phyloP scores from a whole-genome alignment of 306 rosid species.

The Acmispon strigosus region DNA sequence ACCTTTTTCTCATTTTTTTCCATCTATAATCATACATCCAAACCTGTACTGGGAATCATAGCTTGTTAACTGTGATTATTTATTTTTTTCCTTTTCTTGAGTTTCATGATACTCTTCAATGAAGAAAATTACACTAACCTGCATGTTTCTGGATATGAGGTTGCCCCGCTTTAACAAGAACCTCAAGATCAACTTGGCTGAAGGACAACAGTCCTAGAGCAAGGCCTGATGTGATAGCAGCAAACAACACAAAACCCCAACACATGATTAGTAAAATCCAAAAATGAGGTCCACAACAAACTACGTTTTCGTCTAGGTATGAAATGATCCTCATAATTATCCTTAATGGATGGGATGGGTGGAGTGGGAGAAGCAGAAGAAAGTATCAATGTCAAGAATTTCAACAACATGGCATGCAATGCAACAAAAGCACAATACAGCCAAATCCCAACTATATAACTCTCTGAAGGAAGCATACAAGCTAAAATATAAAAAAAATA shows the following conservation, averaged over 20 bases:
- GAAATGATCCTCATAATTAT: neutral
- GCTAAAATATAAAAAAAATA: neutral
- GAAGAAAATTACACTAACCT: no score
- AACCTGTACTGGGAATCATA: no score
- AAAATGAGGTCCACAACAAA: constrained; percentile 42
- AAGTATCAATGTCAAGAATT: constrained; percentile 17
- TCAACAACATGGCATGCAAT: neutral
- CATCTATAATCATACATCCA: no score
- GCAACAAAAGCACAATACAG: neutral
- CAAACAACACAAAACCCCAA: constrained; percentile 40
- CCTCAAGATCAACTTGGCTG: constrained; percentile 69
- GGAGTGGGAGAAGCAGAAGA: neutral
- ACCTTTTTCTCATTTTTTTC: no score
- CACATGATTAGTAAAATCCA: constrained; percentile 36
- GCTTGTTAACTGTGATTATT: no score
- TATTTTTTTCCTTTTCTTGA: no score
- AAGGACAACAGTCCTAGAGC: constrained; percentile 68
- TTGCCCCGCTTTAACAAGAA: constrained; percentile 53
- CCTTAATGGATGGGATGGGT: no score
- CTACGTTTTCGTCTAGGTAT: neutral
- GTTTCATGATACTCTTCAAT: no score
- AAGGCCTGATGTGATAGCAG: constrained; percentile 57
- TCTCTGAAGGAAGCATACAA: constrained; percentile 8
- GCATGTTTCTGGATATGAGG: constrained; percentile 55
- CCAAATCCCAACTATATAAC: neutral